Conservation (phyloP, 495 filamentous ascomycete genomes). For the Podospora pseudopauciseta region DNA sequence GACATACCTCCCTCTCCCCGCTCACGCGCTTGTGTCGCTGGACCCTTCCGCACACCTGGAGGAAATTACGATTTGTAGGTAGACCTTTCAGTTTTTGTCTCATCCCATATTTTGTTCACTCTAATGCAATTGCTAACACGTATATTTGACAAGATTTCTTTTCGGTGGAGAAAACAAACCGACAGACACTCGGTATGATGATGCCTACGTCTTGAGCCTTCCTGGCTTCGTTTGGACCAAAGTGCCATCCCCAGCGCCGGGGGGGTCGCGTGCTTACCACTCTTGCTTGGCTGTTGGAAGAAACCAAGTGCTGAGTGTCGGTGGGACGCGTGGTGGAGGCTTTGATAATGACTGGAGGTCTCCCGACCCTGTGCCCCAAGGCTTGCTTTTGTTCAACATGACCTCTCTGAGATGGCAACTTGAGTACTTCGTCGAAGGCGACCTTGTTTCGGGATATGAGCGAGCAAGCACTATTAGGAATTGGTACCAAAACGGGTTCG, state of each 20-base stretch:
- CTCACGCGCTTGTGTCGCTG: not conserved
- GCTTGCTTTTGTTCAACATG: not conserved
- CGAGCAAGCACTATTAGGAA: not conserved
- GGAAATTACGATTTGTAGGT: not conserved
- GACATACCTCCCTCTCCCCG: not conserved
- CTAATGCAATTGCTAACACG: not conserved
- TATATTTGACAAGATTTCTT: not conserved
- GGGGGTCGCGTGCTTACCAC: not conserved
- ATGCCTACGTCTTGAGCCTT: constrained; percentile 2
- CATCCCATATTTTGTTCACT: not conserved
- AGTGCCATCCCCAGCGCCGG: not conserved
- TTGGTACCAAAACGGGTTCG: not conserved
- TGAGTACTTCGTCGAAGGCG: not conserved
- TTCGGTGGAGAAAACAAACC: not conserved
- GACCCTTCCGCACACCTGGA: not conserved
- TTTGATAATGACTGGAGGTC: not conserved
- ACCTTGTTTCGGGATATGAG: not conserved
- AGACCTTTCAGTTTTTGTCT: too few relatives aligned
- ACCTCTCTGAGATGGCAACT: constrained; percentile 8
- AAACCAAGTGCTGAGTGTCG: not conserved
- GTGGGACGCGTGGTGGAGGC: too few relatives aligned
- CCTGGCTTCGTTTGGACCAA: constrained; percentile 6
- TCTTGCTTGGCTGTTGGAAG: constrained; percentile 1
- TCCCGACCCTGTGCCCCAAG: not conserved
- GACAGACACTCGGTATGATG: not conserved